A percentile compares a stretch with the other conserved stretches of the same genome.
Evolutionary conservation across 768 basidiomycete genomes (phyloP).

Genomic region (Phallus indusiatus): DNA sequence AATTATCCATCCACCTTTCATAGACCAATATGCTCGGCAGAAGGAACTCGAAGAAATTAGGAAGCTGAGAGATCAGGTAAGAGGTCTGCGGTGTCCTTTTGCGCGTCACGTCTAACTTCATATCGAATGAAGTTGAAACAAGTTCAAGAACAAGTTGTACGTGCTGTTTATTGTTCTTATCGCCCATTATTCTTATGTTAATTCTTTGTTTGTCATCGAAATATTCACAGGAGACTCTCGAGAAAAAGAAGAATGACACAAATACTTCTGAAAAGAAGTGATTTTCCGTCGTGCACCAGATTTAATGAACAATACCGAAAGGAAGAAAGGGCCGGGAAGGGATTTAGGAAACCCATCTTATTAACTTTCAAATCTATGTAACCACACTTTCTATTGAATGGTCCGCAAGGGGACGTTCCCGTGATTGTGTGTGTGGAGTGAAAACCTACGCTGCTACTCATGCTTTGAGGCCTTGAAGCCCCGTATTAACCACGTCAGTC

Average conservation of each 20-base stretch:
- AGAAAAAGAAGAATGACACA: background rate
- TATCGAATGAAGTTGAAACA: background rate
- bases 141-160: background rate
- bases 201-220: background rate
- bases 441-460: no score
- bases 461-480: no score
- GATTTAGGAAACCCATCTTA: background rate
- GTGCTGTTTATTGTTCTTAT: background rate
- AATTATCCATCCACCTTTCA: background rate
- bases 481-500: no score
- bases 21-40: slow-evolving; percentile 56
- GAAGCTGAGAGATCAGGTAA: slow-evolving; percentile 50
- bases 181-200: background rate
- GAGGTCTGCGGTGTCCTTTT: slow-evolving; percentile 10
- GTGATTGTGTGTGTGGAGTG: no score
- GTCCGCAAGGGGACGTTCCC: background rate
- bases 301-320: background rate
- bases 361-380: background rate
- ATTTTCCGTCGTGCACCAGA: background rate
- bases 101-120: background rate
- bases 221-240: background rate
- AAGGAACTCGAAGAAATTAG: slow-evolving; percentile 49
- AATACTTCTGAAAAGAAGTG: background rate
- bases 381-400: background rate
- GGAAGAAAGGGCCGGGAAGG: background rate